These are phyloP conservation scores for Caryopteris hybrid DNA, from an alignment of 305 asterid species.

Conservation along the genomic window DNA sequence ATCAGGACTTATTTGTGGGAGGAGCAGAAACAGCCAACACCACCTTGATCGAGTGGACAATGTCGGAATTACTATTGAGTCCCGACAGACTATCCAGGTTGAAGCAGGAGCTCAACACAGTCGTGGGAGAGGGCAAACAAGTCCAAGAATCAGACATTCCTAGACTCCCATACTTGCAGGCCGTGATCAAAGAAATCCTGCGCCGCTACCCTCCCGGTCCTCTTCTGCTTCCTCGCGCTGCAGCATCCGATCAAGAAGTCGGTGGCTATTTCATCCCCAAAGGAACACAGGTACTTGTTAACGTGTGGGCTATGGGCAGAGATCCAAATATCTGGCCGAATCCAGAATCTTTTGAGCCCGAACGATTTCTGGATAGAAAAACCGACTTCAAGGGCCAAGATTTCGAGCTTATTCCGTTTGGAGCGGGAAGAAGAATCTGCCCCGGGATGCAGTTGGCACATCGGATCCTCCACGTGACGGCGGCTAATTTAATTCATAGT, in stretches of 20 bases:
- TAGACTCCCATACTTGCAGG: not conserved
- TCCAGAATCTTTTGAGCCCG: not conserved
- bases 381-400: not conserved
- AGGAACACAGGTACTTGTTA: not conserved
- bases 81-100: not conserved
- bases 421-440: not conserved
- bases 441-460: no score
- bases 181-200: not conserved
- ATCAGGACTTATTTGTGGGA: not conserved
- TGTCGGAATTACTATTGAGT: slow-evolving; percentile 3
- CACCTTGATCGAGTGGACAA: not conserved
- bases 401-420: not conserved
- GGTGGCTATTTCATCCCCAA: not conserved
- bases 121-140: not conserved
- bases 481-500: no score
- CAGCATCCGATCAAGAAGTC: not conserved
- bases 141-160: not conserved
- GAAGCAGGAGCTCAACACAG: not conserved
- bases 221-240: not conserved
- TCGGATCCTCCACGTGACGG: no score
- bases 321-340: not conserved
- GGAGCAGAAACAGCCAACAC: not conserved
- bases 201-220: not conserved
- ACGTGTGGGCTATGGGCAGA: not conserved
- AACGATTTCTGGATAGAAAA: not conserved